phyloP scores from a whole-genome alignment of 768 basidiomycete species.

The Sporobolomyces roseus region DNA sequence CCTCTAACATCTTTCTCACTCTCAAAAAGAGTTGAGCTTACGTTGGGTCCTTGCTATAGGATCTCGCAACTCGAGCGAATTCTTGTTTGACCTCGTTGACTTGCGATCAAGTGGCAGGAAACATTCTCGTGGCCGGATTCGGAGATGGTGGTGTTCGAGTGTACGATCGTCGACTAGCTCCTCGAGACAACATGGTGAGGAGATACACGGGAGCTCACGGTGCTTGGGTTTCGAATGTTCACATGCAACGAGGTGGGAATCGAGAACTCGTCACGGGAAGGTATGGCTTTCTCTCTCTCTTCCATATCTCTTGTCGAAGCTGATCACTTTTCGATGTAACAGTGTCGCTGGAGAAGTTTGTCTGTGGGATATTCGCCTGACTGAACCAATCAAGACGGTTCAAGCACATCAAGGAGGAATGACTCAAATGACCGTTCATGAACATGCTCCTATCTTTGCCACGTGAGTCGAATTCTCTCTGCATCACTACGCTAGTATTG shows the following conservation, averaged over 20 bases:
- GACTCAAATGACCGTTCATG: conserved; percentile 80
- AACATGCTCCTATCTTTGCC: conserved; percentile 75
- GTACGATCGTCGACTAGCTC: conserved; percentile 83
- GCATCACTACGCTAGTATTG: no score
- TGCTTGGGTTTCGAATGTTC: conserved; percentile 86
- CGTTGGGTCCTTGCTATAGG: conserved; percentile 56
- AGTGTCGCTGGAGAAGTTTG: conserved; percentile 87
- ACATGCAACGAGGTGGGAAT: conserved; percentile 67
- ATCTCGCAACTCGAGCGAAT: conserved; percentile 81
- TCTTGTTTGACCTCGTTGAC: conserved; percentile 81
- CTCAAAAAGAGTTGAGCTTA: background rate
- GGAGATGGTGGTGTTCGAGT: conserved; percentile 84
- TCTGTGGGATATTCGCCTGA: conserved; percentile 79
- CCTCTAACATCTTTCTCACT: background rate
- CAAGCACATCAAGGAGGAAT: conserved; percentile 67
- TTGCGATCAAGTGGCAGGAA: conserved; percentile 69
- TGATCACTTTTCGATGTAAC: conserved; percentile 1
- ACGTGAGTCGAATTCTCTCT: conserved; percentile 57
- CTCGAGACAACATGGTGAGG: conserved; percentile 75
- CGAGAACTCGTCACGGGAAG: conserved; percentile 79
- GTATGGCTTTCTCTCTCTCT: conserved; percentile 52
- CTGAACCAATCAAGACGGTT: conserved; percentile 63
- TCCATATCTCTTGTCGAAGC: background rate
- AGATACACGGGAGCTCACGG: conserved; percentile 67
- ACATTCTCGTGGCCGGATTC: conserved; percentile 82